Evolutionary conservation across 305 asterid genomes (phyloP).

Genomic region (Fraxinus baroniana): DNA sequence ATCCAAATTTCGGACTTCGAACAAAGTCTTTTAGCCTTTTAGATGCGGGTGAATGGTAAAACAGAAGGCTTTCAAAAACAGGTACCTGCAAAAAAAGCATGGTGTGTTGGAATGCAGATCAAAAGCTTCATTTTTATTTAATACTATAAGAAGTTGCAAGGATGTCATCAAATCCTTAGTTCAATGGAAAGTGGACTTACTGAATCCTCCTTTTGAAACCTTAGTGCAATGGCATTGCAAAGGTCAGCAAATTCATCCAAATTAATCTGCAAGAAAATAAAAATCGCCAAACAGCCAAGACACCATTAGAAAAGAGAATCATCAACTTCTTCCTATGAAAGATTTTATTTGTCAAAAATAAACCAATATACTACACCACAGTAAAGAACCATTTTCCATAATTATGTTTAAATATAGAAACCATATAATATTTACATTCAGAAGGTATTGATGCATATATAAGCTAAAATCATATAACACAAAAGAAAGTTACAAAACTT

Average conservation of each 20-base stretch:
- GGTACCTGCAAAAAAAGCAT: conserved; percentile 59
- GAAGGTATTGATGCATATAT: not conserved
- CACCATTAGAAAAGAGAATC: conserved; percentile 16
- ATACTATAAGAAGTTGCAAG: not conserved
- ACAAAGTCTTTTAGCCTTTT: conserved; percentile 64
- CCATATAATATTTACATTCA: not conserved
- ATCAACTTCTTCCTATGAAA: not conserved
- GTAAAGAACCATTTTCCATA: not conserved
- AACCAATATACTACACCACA: not conserved
- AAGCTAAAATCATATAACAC: not conserved
- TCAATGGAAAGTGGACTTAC: conserved; percentile 38
- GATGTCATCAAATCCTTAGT: not conserved
- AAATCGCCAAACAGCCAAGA: conserved; percentile 7
- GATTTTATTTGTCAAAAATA: not conserved
- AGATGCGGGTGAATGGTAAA: conserved; percentile 72
- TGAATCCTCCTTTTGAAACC: conserved; percentile 87
- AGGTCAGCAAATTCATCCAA: conserved; percentile 88
- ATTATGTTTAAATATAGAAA: not conserved
- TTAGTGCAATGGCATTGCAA: conserved; percentile 81
- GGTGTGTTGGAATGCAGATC: conserved; percentile 25
- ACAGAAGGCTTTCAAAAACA: conserved; percentile 64
- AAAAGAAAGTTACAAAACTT: not conserved
- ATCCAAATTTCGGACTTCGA: conserved; percentile 63
- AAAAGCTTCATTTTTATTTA: conserved; percentile 12
- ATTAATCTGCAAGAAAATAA: conserved; percentile 63